Percentiles rank a stretch among this genome's conserved stretches.
Conservation (phyloP, 2,329 filamentous ascomycete genomes). For the Cladosporium phlei region DNA sequence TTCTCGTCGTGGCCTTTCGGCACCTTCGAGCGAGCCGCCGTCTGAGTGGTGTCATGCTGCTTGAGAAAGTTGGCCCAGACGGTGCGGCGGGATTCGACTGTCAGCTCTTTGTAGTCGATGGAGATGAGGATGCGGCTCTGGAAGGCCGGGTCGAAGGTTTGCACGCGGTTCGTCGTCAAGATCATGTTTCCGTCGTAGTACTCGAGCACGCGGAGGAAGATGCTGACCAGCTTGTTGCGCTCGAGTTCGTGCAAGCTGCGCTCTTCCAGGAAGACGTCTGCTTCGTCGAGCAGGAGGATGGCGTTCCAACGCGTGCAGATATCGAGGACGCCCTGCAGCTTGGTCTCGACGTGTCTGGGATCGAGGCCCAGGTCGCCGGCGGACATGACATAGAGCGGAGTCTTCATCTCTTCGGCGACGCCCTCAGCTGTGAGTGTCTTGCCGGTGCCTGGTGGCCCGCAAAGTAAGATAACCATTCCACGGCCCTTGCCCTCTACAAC, state of each 20-base stretch:
- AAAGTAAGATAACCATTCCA: conserved; percentile 49
- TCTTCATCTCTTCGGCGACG: conserved; percentile 48
- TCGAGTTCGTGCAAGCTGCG: conserved; percentile 38
- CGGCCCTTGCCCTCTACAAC: conserved; percentile 50
- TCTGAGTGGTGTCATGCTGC: conserved; percentile 24
- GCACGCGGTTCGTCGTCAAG: conserved; percentile 43
- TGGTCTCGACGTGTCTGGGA: conserved; percentile 39
- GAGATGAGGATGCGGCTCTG: conserved; percentile 44
- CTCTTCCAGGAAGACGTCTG: conserved; percentile 41
- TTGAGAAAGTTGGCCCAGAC: conserved; percentile 45
- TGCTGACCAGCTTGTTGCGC: conserved; percentile 44
- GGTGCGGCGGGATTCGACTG: conserved; percentile 31
- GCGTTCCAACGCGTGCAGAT: conserved; percentile 50
- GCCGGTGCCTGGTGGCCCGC: conserved; percentile 48
- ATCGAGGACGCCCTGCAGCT: conserved; percentile 43
- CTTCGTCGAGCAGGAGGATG: conserved; percentile 50
- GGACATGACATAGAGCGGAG: conserved; percentile 48
- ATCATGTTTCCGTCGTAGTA: conserved; percentile 39
- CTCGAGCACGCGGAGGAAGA: conserved; percentile 36
- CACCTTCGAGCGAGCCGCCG: conserved; percentile 18
- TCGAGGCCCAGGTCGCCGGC: conserved; percentile 48
- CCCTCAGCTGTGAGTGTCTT: conserved; percentile 51
- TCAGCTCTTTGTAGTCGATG: conserved; percentile 40
- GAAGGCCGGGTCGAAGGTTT: conserved; percentile 43
- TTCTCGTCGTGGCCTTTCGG: conserved; percentile 16